Base-by-base conservation (phyloP, 306 rosid genomes). In the Senna siamea region DNA sequence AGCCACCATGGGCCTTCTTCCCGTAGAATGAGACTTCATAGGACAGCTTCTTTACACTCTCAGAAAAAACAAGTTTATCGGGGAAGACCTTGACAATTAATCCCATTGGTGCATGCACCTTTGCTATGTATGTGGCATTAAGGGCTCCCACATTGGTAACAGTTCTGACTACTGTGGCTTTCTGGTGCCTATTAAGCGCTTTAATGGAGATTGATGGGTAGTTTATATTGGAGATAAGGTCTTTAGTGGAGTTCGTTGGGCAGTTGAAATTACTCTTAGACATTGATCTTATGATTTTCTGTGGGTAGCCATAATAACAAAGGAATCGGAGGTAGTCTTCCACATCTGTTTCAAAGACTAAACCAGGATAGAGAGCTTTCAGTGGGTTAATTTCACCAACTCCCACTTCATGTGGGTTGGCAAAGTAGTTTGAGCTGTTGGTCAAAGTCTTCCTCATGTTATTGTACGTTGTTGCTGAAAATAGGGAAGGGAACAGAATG, bases 121-220 rank as follows among this genome's bases (percentile, higher is more conserved):
- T 87, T 5, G 91, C 93, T 70, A 60, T 70, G 79, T 91, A 94
- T 14, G 94, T 88, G 43, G 91, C n/a, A 78, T 88, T 88, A 7
- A 63, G 37, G 55, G 81, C 14, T 76, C 96, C 98, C 4, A 94
- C 91, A 67, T 94, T 94, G 60, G 97, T 89, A 2, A 88, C 94
- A 1, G 88, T 89, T 81, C 78, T 69, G 60, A 94, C 47, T 5
- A 82, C 78, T 72, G 60, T 81, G 32, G 53, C 73, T 34, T 80
- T 80, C 20, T 79, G 80, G 23, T 80, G 70, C 23, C 90, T 76
- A 5, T 73, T 69, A 22, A 94, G 94, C 50, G 72, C 66, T 43
- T 77, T 44, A 30, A 89, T 84, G 6, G 98, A 94, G 77, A 91
- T 87, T 35, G 98, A 91, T n/a, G 98, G 97, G 73, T 94, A 94